phyloP scores from a whole-genome alignment of 2,329 filamentous ascomycete species.

The Hymenoscyphus linearis region DNA sequence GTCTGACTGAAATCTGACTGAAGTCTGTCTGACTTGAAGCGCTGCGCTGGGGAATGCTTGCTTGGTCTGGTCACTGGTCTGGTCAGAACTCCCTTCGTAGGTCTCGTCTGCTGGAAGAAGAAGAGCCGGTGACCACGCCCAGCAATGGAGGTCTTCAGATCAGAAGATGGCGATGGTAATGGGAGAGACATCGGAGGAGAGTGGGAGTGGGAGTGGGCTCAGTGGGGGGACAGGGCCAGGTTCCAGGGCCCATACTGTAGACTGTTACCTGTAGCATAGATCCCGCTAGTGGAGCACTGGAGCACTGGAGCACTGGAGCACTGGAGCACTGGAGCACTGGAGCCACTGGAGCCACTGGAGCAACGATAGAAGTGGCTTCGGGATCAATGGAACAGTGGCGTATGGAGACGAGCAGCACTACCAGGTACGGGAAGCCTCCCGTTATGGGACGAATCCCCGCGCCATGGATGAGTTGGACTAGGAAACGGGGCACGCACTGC shows the following conservation, averaged over 20 bases:
- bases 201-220: too few relatives aligned
- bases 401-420: not conserved
- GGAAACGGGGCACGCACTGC: not conserved
- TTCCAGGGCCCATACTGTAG: not conserved
- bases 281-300: not conserved
- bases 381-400: not conserved
- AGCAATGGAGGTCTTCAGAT: not conserved
- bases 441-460: conserved; percentile 10
- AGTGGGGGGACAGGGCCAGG: too few relatives aligned
- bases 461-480: conserved; percentile 9
- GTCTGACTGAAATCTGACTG: not conserved
- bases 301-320: too few relatives aligned
- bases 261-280: too few relatives aligned
- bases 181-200: not conserved
- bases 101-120: not conserved
- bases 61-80: not conserved
- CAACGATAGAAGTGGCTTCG: not conserved
- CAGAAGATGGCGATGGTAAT: not conserved
- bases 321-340: too few relatives aligned
- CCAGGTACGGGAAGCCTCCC: conserved; percentile 6
- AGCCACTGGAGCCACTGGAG: not conserved
- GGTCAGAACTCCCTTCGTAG: not conserved
- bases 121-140: not conserved
- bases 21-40: not conserved
- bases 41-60: not conserved